phyloP scores from a whole-genome alignment of 1,139 yeast species.

The Debaryomyces sp. region DNA sequence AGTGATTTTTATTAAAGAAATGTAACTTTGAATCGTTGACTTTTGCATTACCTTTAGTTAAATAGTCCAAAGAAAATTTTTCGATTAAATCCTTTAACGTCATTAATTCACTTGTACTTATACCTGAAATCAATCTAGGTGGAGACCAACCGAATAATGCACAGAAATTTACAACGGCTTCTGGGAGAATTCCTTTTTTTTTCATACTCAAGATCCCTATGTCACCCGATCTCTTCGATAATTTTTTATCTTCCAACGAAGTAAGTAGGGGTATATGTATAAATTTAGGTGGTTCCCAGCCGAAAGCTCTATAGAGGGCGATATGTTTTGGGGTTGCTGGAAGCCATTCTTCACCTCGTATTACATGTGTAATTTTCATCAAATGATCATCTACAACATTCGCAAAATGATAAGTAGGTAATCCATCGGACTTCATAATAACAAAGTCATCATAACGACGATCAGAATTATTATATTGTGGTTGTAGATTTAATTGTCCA shows the following conservation, averaged over 20 bases:
- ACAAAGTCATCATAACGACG: slow-evolving; percentile 88
- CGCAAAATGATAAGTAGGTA: slow-evolving; percentile 97
- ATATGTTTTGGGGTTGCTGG: slow-evolving; percentile 95
- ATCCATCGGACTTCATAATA: slow-evolving; percentile 83
- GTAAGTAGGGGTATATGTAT: slow-evolving; percentile 91
- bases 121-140: slow-evolving; percentile 53
- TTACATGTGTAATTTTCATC: slow-evolving; percentile 91
- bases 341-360: slow-evolving; percentile 97
- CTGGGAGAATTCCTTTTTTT: slow-evolving; percentile 73
- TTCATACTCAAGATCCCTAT: slow-evolving; percentile 65
- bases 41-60: slow-evolving; percentile 93
- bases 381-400: slow-evolving; percentile 93
- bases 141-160: slow-evolving; percentile 97
- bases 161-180: slow-evolving; percentile 82
- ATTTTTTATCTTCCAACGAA: slow-evolving; percentile 70
- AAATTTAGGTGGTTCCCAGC: slow-evolving; percentile 81
- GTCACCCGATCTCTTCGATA: slow-evolving; percentile 86
- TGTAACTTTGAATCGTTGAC: slow-evolving; percentile 77
- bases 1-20: slow-evolving; percentile 74
- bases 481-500: slow-evolving; percentile 75
- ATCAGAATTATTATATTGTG: slow-evolving; percentile 72
- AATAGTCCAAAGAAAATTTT: slow-evolving; percentile 58
- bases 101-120: slow-evolving; percentile 62
- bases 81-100: slow-evolving; percentile 53
- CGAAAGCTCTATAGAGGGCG: slow-evolving; percentile 82